Evolutionary conservation across 2,329 filamentous ascomycete genomes (phyloP).

Genomic region (Pseudogymnoascus sp.): DNA sequence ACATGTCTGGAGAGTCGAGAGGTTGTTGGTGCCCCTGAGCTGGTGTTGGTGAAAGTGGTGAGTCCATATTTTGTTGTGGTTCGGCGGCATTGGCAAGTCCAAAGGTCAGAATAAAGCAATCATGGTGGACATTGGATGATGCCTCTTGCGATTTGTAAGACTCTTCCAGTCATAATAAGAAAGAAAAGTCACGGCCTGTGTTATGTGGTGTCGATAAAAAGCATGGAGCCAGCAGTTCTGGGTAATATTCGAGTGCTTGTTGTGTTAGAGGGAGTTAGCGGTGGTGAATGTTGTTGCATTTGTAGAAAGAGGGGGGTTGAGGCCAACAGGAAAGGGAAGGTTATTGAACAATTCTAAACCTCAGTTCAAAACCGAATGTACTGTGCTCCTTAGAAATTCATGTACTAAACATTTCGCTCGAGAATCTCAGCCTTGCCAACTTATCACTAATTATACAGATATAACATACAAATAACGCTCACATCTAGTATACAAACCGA

Average conservation of each 20-base stretch:
- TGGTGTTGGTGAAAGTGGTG: not conserved
- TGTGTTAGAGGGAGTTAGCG: not conserved
- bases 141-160: not conserved
- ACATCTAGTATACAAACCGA: not conserved
- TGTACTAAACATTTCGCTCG: not conserved
- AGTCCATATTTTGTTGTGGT: not conserved
- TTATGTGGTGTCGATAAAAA: not conserved
- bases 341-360: not conserved
- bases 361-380: no score
- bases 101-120: not conserved
- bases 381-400: not conserved
- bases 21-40: not conserved
- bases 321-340: not conserved
- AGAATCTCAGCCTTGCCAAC: not conserved
- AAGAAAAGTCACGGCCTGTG: not conserved
- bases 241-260: not conserved
- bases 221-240: not conserved
- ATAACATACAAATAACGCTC: not conserved
- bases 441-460: not conserved
- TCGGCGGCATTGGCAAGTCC: not conserved
- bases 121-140: not conserved
- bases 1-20: not conserved
- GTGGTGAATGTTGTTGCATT: not conserved
- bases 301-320: not conserved
- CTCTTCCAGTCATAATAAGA: not conserved